Percentiles rank a stretch among this genome's conserved stretches.
Conservation (phyloP, 202 grass and related monocot species). For the Hordeum pubiflorum region DNA sequence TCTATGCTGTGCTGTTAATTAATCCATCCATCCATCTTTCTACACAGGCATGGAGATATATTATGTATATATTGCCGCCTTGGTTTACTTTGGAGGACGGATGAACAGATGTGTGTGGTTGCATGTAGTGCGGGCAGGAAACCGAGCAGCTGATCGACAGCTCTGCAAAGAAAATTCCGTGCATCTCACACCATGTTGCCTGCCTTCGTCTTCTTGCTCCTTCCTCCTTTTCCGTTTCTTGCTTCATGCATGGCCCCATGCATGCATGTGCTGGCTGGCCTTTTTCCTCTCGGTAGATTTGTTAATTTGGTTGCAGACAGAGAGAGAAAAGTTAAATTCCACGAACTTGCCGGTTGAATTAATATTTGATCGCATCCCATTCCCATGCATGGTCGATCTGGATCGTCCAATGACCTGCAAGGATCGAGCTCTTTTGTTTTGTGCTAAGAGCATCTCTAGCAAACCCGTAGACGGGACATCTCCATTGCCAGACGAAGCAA, state of each 20-base stretch:
- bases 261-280: background rate
- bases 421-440: background rate
- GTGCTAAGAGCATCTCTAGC: too few species aligned
- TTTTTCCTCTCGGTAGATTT: background rate
- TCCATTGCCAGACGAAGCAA: too few species aligned
- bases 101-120: background rate
- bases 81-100: background rate
- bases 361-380: background rate
- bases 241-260: background rate
- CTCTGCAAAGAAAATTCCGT: constrained; percentile 7
- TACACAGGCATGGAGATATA: background rate
- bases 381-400: background rate
- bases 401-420: background rate
- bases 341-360: too few species aligned
- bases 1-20: background rate
- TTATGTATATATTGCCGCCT: background rate
- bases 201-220: background rate
- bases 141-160: constrained; percentile 5
- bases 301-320: background rate
- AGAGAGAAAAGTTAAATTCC: too few species aligned
- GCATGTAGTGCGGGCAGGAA: background rate
- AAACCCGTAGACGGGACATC: too few species aligned
- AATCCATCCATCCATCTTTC: background rate
- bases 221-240: background rate
- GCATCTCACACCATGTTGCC: background rate